Base-by-base conservation (phyloP, 2,329 filamentous ascomycete species). In the Microsporum audouinii region DNA sequence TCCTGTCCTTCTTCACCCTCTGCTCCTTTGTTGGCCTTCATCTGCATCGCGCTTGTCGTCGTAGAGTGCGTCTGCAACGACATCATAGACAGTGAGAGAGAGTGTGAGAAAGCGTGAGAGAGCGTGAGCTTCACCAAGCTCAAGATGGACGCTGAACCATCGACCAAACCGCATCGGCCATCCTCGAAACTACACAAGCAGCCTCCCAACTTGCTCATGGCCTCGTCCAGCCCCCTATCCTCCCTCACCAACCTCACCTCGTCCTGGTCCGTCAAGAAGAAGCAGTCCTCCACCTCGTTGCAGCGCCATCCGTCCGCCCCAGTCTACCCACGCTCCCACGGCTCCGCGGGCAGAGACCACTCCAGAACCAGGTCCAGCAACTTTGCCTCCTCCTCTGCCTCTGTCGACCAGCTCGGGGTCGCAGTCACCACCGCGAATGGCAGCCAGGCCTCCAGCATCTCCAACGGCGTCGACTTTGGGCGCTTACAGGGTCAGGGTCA, bases 311-410 rank as follows among this genome's bases (percentile, higher is more conserved):
- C 77, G 36, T 78, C 77, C 60, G 76, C 76, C 29, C 75, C 75
- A 31, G 72, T 76, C 38, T 75, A 76, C 61, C 76, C 76, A 34
- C 75, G 75, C 55, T 76, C 73, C 53, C 75, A 73, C 61, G 23
- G 43, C n/a, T 8, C 43, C 23, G 23, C 45, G 45, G 27, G 45
- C 67, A 71, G 71, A 67, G 74, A 78, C 66, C 75, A 76, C 66
- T 65, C 72, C 60, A 73, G 76, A 58, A 77, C 77, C 36, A 71
- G 75, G 65, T 79, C 77, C 47, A 76, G 73, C 71, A 73, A 73
- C 36, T 77, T 76, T 69, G 75, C 72, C 49, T 79, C 77, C 4
- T 78, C 76, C 14, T 76, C 72, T 23, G 79, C 77, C n/a, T 78
- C 76, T 6, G 69, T 78, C 62, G 77, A 79, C 41, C 74, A 75